Conservation (phyloP, 768 basidiomycete species). For the Suillus paluster region DNA sequence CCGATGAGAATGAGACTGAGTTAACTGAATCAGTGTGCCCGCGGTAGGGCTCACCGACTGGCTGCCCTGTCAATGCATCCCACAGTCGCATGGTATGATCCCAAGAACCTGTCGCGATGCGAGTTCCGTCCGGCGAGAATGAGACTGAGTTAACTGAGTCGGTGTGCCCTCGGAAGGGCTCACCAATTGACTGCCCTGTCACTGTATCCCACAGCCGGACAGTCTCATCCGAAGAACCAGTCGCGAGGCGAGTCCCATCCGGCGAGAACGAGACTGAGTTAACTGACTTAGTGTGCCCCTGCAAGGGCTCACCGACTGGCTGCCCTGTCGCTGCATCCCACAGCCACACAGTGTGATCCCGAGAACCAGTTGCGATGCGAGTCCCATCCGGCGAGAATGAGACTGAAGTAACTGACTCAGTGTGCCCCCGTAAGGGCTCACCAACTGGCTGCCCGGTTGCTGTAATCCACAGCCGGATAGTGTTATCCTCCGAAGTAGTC, state of each 20-base stretch:
- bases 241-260: background rate
- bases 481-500: background rate
- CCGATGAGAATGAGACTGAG: slow-evolving; percentile 5
- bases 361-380: slow-evolving; percentile 2
- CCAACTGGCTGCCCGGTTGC: background rate
- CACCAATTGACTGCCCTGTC: background rate
- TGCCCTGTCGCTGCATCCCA: background rate
- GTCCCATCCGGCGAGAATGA: slow-evolving; percentile 4
- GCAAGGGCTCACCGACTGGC: background rate
- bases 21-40: background rate
- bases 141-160: background rate
- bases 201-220: slow-evolving; percentile 3
- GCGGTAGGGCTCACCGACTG: background rate
- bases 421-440: background rate
- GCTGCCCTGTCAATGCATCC: background rate
- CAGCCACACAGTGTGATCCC: background rate
- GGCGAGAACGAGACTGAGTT: slow-evolving; percentile 3
- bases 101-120: background rate
- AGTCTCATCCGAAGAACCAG: background rate
- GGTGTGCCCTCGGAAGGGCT: background rate
- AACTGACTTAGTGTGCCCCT: background rate
- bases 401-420: background rate
- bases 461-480: background rate
- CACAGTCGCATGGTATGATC: background rate
- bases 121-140: background rate